Conservation (phyloP, 2,329 filamentous ascomycete genomes). For the Stachybotrys chlorohalonatus region DNA sequence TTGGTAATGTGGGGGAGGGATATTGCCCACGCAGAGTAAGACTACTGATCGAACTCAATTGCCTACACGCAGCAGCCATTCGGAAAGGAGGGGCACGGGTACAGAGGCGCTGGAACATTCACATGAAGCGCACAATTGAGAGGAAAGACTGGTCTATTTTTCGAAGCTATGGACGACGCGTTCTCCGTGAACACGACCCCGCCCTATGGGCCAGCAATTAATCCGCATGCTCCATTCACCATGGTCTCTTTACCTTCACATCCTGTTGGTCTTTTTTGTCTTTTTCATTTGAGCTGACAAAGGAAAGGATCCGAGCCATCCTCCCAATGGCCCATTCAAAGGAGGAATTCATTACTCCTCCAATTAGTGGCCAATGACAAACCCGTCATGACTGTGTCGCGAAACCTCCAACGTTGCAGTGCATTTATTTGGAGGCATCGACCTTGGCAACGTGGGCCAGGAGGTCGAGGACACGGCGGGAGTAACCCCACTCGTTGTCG, state of each 20-base stretch:
- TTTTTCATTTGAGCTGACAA: not conserved
- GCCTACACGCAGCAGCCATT: too few relatives aligned
- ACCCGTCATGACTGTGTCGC: not conserved
- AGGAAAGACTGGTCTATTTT: constrained; percentile 1
- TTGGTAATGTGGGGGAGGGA: too few relatives aligned
- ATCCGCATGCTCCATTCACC: not conserved
- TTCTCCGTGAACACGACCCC: not conserved
- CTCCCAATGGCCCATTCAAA: not conserved
- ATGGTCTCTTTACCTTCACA: not conserved
- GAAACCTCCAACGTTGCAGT: not conserved
- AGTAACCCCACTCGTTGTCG: constrained; percentile 99
- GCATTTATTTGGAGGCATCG: constrained; percentile 42
- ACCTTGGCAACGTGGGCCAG: constrained; percentile 71
- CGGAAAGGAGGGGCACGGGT: not conserved
- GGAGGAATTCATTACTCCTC: not conserved
- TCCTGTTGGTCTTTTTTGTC: not conserved
- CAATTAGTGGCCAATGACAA: not conserved
- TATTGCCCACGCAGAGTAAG: too few relatives aligned
- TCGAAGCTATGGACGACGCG: not conserved
- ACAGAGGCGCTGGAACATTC: not conserved
- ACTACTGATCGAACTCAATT: too few relatives aligned
- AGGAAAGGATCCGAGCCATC: not conserved
- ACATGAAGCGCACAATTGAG: not conserved
- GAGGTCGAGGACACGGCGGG: constrained; percentile 85
- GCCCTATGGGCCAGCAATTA: not conserved